Conservation (phyloP, 306 rosid genomes). For the Betula pendula region DNA sequence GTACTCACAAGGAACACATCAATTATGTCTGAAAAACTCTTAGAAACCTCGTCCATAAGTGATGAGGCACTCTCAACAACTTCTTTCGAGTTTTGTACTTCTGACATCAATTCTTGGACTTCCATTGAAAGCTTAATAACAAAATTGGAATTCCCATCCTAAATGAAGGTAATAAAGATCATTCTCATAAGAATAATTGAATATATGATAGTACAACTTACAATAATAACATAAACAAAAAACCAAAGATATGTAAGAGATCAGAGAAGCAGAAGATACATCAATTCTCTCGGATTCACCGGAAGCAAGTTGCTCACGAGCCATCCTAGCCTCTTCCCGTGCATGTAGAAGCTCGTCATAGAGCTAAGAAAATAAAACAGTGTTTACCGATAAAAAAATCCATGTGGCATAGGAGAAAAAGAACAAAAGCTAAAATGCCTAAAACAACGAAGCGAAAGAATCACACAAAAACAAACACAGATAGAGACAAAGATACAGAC, state of each 20-base stretch:
- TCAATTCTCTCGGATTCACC: constrained; percentile 36
- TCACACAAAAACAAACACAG: neutral
- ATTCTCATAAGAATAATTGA: constrained; percentile 18
- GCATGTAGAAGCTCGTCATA: constrained; percentile 62
- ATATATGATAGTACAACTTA: constrained; percentile 13
- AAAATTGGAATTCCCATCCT: constrained; percentile 62
- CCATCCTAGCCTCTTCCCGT: constrained; percentile 63
- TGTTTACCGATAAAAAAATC: constrained; percentile 27
- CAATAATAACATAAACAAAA: constrained; percentile 6
- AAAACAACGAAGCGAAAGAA: neutral
- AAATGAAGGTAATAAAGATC: constrained; percentile 34
- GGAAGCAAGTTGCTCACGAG: constrained; percentile 53
- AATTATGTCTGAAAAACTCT: constrained; percentile 50
- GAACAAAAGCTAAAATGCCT: constrained; percentile 8
- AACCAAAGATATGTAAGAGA: constrained; percentile 19
- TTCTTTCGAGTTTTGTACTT: constrained; percentile 60
- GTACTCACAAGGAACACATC: constrained; percentile 65
- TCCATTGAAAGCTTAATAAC: constrained; percentile 43
- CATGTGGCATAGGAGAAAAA: constrained; percentile 18
- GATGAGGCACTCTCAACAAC: constrained; percentile 45
- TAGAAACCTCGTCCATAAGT: constrained; percentile 56
- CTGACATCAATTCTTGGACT: constrained; percentile 57
- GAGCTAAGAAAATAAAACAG: constrained; percentile 48
- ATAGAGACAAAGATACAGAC: neutral
- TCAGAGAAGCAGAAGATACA: constrained; percentile 27